Conservation (phyloP, 768 basidiomycete genomes). For the Crassisporium funariophilum region DNA sequence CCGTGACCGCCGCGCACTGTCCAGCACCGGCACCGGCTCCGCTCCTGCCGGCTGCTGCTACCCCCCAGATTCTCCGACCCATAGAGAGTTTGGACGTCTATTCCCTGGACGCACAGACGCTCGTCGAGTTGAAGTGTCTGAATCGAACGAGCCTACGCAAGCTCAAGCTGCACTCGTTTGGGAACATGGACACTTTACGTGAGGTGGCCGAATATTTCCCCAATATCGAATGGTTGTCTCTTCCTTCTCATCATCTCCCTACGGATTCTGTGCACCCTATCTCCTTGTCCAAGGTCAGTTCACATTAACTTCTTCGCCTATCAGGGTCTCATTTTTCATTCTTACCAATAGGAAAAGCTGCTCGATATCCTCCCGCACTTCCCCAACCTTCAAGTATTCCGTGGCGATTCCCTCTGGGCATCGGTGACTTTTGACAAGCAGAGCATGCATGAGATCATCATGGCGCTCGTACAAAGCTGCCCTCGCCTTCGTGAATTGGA, state of each 20-base stretch:
- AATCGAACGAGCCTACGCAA: constrained; percentile 31
- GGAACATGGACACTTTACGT: constrained; percentile 29
- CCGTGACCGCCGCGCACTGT: constrained; percentile 14
- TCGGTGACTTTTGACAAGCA: constrained; percentile 37
- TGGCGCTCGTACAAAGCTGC: constrained; percentile 39
- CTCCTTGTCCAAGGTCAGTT: constrained; percentile 29
- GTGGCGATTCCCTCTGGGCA: constrained; percentile 44
- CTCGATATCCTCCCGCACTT: constrained; percentile 43
- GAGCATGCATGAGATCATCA: constrained; percentile 44
- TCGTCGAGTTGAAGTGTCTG: constrained; percentile 32
- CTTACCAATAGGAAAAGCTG: constrained; percentile 35
- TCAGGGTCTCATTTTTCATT: background rate
- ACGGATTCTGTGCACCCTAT: constrained; percentile 22
- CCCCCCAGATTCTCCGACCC: constrained; percentile 23
- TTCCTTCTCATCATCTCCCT: constrained; percentile 32
- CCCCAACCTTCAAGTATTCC: constrained; percentile 43
- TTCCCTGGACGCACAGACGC: constrained; percentile 28
- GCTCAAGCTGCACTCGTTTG: constrained; percentile 34
- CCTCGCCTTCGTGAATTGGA: constrained; percentile 46
- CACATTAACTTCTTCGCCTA: background rate
- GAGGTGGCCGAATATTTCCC: constrained; percentile 39
- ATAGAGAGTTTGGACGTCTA: constrained; percentile 40
- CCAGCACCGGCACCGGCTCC: constrained; percentile 16
- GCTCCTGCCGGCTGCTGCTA: constrained; percentile 11
- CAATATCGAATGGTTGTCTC: constrained; percentile 41